Evolutionary conservation across 2,329 filamentous ascomycete species (phyloP).

Genomic region (Cytospora mali): DNA sequence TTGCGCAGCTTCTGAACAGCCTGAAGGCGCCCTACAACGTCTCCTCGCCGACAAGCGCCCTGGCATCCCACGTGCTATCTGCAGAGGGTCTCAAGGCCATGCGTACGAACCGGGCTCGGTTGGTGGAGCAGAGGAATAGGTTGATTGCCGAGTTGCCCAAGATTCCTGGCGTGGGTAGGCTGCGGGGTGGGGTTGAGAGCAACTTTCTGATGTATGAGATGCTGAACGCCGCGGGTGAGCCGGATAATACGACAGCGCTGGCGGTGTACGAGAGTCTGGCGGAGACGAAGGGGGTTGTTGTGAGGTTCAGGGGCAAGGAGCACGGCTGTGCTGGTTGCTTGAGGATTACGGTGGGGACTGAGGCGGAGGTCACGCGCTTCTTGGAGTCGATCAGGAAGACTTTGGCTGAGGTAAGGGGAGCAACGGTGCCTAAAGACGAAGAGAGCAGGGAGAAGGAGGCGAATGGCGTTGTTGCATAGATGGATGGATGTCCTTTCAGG

Average conservation of each 20-base stretch:
- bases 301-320: conserved; percentile 92
- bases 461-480: conserved; percentile 42
- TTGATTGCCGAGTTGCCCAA: conserved; percentile 72
- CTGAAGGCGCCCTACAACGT: conserved; percentile 98
- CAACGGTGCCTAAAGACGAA: conserved; percentile 35
- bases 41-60: conserved; percentile 79
- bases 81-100: conserved; percentile 71
- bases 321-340: conserved; percentile 85
- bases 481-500: not conserved
- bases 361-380: conserved; percentile 80
- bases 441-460: conserved; percentile 41
- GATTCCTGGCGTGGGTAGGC: conserved; percentile 76
- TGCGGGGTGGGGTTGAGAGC: conserved; percentile 76
- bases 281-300: conserved; percentile 85
- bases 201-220: conserved; percentile 95
- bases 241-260: conserved; percentile 78
- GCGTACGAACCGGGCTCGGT: conserved; percentile 67
- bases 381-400: conserved; percentile 64
- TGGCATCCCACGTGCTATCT: conserved; percentile 75
- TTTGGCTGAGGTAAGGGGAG: conserved; percentile 49
- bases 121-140: conserved; percentile 76
- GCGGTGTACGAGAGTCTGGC: conserved; percentile 84
- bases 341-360: conserved; percentile 89
- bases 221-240: conserved; percentile 69
- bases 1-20: conserved; percentile 82